Base-by-base conservation (phyloP, 1,284 basidiomycete genomes). In the Rhodotorula sp. region DNA sequence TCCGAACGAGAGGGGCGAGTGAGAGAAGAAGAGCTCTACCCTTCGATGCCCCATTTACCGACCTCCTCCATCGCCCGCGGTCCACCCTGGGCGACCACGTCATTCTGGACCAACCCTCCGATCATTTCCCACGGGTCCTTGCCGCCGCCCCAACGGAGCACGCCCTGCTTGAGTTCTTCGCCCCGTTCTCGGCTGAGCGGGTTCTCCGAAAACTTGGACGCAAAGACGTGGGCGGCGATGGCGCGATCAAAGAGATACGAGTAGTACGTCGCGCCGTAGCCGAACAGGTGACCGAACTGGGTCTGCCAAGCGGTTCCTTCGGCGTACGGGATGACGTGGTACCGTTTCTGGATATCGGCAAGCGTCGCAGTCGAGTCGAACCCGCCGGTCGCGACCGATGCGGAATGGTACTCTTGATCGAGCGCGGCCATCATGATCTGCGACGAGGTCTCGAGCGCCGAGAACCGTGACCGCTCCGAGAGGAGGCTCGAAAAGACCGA, bases 241-340 rank as follows among this genome's bases (percentile, higher is more conserved):
- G 93, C 93, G 6, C 95, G 87, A 78, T 98, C 97, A 76, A 99
- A 93, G 12, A 98, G 85, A 81, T 99, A 99, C 21, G 93, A 94
- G 80, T 99, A 99, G 82, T 99, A 99, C 2, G 93, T 97, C 15
- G 95, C 93, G 12, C 96, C 95, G 79, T 99, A 99, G 2, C 95
- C 94, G 78, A 92, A 96, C 10, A 99, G 83, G 80, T 99, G 96
- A 0, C 92, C 92, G 78, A 99, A 99, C 77, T 95, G 91, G 0
- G 92, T 93, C 79, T 99, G 96, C 85, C 93, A 95, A 0, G 91
- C 89, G 0, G 93, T 96, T 0, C 90, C 90, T 2, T 85, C 83
- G 0, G 92, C 91, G 62, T 91, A 87, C 0, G 92, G 91, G 26
- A 96, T 88, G 52, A 95, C 83, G 1, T 92, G 92, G 1, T 89